These are phyloP conservation scores for Jamesozyma lodderae DNA, from an alignment of 805 yeast species.

Conservation along the genomic window DNA sequence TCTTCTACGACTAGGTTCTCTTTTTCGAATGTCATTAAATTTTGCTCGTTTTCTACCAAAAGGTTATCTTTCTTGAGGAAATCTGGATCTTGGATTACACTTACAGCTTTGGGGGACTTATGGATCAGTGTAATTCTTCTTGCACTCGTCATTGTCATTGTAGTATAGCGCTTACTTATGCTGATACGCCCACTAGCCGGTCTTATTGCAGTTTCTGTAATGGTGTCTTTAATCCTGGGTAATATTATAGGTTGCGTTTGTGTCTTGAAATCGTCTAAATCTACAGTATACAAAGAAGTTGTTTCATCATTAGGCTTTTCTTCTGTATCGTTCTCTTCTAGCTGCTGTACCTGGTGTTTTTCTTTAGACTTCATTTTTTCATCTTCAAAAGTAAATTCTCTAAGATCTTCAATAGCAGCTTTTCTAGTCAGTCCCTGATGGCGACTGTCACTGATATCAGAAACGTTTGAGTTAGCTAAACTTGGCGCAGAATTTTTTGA, in stretches of 20 bases:
- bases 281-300: too few relatives aligned
- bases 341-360: background rate
- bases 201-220: conserved; percentile 12
- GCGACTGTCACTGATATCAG: background rate
- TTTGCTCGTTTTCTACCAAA: conserved; percentile 15
- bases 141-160: background rate
- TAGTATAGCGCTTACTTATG: conserved; percentile 13
- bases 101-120: background rate
- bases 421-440: conserved; percentile 36
- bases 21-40: conserved; percentile 14
- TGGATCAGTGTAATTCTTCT: background rate
- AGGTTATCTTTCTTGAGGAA: conserved; percentile 17
- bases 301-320: background rate
- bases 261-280: too few relatives aligned
- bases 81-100: conserved; percentile 4
- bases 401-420: conserved; percentile 39
- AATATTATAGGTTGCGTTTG: too few relatives aligned
- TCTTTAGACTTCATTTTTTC: background rate
- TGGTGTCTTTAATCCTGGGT: conserved; percentile 4
- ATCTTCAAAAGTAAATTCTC: conserved; percentile 35
- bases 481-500: conserved; percentile 22
- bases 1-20: too few relatives aligned
- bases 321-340: background rate
- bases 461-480: background rate
- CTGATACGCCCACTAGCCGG: conserved; percentile 30